phyloP scores from a whole-genome alignment of 2,329 filamentous ascomycete species.

The Fusarium sp. region DNA sequence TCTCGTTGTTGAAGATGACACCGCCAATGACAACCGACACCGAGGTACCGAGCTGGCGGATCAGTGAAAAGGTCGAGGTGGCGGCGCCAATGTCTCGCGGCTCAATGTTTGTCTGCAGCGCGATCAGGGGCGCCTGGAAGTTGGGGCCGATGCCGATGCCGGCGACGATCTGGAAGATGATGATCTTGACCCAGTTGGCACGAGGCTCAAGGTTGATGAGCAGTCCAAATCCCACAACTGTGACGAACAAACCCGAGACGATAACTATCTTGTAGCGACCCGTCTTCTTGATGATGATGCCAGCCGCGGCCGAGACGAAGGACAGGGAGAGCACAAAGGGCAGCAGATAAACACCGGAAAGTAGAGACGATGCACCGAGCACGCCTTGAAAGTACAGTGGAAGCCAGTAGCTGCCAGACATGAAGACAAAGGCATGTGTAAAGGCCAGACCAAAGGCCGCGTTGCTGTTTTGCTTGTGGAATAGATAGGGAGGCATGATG shows the following conservation, averaged over 20 bases:
- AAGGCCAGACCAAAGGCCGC: conserved; percentile 75
- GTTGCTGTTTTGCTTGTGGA: conserved; percentile 72
- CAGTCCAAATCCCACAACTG: conserved; percentile 73
- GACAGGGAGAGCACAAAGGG: conserved; percentile 77
- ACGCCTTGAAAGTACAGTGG: conserved; percentile 88
- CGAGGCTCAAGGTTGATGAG: conserved; percentile 70
- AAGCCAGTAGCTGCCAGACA: conserved; percentile 81
- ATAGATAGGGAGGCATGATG: conserved; percentile 79
- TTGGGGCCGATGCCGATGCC: conserved; percentile 75
- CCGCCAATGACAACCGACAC: conserved; percentile 78
- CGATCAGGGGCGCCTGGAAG: conserved; percentile 76
- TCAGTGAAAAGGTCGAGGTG: conserved; percentile 74
- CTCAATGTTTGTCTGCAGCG: conserved; percentile 71
- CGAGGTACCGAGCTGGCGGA: conserved; percentile 75
- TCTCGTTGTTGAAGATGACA: conserved; percentile 82
- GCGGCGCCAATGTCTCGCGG: conserved; percentile 74
- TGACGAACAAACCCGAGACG: conserved; percentile 65
- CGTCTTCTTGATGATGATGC: conserved; percentile 69
- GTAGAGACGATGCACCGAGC: conserved; percentile 73
- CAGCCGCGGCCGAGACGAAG: conserved; percentile 67
- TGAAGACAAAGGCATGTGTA: conserved; percentile 81
- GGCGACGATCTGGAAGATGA: conserved; percentile 71
- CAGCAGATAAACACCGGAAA: conserved; percentile 79
- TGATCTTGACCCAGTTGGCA: conserved; percentile 64
- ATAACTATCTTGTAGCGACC: conserved; percentile 74